Evolutionary conservation across 495 filamentous ascomycete species (phyloP), one percentile per base, ranked within the genome.

Genomic region (Aspergillus nanangensis): DNA sequence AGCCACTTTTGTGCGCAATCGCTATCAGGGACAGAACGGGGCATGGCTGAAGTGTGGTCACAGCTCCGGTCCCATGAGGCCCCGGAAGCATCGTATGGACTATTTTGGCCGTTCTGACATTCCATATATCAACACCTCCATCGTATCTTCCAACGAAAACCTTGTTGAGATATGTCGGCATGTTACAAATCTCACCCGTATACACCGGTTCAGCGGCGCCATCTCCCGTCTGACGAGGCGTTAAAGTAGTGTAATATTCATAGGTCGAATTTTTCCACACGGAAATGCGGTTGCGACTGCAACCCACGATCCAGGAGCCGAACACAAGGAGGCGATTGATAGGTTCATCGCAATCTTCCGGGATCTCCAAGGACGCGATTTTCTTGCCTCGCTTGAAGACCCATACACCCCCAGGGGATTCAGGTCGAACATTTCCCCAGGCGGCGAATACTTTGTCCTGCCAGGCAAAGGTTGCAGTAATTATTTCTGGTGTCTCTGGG

Each of bases 101-200:
- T 21, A 95, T 73, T 58, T 90, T 94, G 14, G 88, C 89, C 15
- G 86, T 92, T 59, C 84, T 90, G 42, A 97, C 66, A 59, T 99
- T 99, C 94, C 94, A 97, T 42, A 99, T 91, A 58, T 97, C 92
- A 15, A 96, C 79, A 61, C 77, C 81, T n/a, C 94, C 93, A 59
- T 96, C 89, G 47, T 72, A 75, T 47, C 88, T 81, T 4, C 89
- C 93, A 25, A 86, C 84, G 44, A 97, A 87, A 22, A 99, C 75
- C 66, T 99, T 99, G 72, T 97, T 99, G 19, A 97, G 67, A 64
- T 86, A 97, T 1, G 92, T 96, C 11, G 90, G 88, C 84, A 95
- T 86, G 57, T 78, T 91, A 58, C 76, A 81, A 37, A 95, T 74
- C 24, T 81, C 75, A 7, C 86, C 84, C 0, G 84, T 87, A 18